Percentiles rank a stretch among this genome's conserved stretches.
Evolutionary conservation across 495 filamentous ascomycete species (phyloP).

Genomic region (Darksidea phi): DNA sequence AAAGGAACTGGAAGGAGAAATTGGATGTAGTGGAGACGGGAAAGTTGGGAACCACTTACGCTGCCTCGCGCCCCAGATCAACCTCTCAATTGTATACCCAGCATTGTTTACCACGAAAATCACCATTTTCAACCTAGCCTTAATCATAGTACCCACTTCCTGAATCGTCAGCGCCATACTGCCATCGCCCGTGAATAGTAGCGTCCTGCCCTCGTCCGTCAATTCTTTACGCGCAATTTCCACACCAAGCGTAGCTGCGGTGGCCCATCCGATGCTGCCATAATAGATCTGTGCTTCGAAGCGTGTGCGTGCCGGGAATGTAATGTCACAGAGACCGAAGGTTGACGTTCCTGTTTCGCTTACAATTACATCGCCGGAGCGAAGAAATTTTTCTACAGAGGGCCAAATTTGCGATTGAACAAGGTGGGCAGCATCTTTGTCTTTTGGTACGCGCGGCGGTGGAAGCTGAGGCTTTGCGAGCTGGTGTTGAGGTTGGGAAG

Average conservation of each 20-base stretch:
- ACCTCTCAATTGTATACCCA: constrained; percentile 46
- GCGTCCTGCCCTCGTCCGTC: constrained; percentile 32
- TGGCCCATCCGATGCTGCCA: constrained; percentile 44
- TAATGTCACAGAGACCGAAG: constrained; percentile 39
- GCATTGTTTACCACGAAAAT: constrained; percentile 45
- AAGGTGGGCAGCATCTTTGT: constrained; percentile 38
- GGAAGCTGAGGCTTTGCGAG: constrained; percentile 25
- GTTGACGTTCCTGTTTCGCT: constrained; percentile 44
- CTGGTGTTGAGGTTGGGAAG: constrained; percentile 14
- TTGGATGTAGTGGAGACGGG: background rate
- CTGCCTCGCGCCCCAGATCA: constrained; percentile 44
- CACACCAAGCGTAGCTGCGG: constrained; percentile 40
- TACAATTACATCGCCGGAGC: constrained; percentile 41
- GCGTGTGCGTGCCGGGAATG: constrained; percentile 22
- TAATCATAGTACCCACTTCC: constrained; percentile 46
- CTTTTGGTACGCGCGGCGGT: constrained; percentile 26
- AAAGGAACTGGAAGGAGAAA: background rate
- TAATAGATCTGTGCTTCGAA: constrained; percentile 45
- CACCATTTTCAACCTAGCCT: constrained; percentile 29
- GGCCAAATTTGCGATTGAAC: constrained; percentile 45
- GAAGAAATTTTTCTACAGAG: constrained; percentile 34
- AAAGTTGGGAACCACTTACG: constrained; percentile 5
- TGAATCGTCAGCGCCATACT: constrained; percentile 44
- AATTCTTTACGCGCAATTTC: constrained; percentile 37
- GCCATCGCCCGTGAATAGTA: constrained; percentile 45